Base-by-base conservation (phyloP, 495 filamentous ascomycete species). In the Umbilicaria muhlenbergii region DNA sequence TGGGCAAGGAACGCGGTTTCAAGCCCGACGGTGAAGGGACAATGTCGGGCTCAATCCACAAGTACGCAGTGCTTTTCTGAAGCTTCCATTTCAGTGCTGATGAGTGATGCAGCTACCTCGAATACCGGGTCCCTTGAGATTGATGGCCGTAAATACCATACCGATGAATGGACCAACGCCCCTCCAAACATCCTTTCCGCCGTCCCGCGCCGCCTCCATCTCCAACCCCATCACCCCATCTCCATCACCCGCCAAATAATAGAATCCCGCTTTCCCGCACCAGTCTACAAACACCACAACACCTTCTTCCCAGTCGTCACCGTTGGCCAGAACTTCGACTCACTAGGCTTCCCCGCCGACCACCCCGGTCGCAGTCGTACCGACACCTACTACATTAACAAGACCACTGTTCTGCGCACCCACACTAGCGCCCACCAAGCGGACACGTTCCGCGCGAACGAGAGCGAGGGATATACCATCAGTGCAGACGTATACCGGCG, bases 341-440 rank as follows among this genome's bases (percentile, higher is more conserved):
- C 88, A 35, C 70, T 98, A 14, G 68, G 86, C 39, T 98, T 98
- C 59, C 82, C 91, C 1, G 52, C 68, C 36, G 83, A 95, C 59
- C 91, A 98, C 57, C 85, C 86, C 11, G 91, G 91, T 48, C 81
- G 91, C 49, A 82, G 74, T 52, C 75, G 75, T 47, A 84, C 80
- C 7, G 91, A 96, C 63, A 96, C 91, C 2, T 98, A 96, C 71
- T 98, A 98, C 65, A 64, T 96, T 58, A 95, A 95, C 60, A 61
- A 73, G 48, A 63, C 76, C 35, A 93, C 83, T 2, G 75, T 95
- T 2, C 72, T 98, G 17, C 77, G 91, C 42, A 98, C 91, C 0
- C 91, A 98, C 60, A 95, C 87, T 12, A 83, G 78, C 48, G 91
- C 91, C 1, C 92, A 98, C 59, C 83, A 98, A 60, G 81, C 80